Percentiles rank a stretch among this genome's conserved stretches.
Conservation (phyloP, 805 yeast species). For the Candida oleophila region DNA sequence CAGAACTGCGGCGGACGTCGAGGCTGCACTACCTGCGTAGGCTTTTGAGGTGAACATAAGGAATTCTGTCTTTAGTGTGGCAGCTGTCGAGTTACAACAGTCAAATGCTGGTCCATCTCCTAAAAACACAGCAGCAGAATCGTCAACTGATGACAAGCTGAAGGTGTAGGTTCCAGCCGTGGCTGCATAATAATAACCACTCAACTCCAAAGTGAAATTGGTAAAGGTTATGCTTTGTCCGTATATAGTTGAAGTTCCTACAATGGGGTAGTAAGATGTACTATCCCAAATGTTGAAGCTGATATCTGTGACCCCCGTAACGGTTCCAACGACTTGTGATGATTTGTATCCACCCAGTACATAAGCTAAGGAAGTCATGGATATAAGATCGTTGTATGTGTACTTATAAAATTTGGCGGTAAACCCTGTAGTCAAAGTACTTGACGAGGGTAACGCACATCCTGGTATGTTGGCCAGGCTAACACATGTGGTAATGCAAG, state of each 20-base stretch:
- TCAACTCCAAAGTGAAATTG: conserved; percentile 1
- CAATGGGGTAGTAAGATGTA: background rate
- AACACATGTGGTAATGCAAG: no score
- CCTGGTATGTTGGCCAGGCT: background rate
- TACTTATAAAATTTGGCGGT: background rate
- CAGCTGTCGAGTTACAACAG: conserved; percentile 25
- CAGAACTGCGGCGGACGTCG: background rate
- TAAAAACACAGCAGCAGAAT: conserved; percentile 27
- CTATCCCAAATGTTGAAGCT: background rate
- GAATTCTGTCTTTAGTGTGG: background rate
- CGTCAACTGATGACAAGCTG: conserved; percentile 22
- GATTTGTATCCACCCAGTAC: background rate
- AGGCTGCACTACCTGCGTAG: background rate
- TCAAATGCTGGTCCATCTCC: conserved; percentile 29
- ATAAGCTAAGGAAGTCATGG: background rate
- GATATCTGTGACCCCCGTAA: background rate
- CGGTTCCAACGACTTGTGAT: background rate
- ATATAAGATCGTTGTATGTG: background rate
- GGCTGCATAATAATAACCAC: background rate
- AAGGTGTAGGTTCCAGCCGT: background rate
- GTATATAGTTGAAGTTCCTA: background rate
- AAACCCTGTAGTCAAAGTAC: background rate
- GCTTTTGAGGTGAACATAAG: background rate
- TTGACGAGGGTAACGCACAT: background rate
- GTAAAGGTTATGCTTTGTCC: background rate